phyloP scores from a whole-genome alignment of 192 early-diverging fungal genomes.

The Backusella parvicylindrica region DNA sequence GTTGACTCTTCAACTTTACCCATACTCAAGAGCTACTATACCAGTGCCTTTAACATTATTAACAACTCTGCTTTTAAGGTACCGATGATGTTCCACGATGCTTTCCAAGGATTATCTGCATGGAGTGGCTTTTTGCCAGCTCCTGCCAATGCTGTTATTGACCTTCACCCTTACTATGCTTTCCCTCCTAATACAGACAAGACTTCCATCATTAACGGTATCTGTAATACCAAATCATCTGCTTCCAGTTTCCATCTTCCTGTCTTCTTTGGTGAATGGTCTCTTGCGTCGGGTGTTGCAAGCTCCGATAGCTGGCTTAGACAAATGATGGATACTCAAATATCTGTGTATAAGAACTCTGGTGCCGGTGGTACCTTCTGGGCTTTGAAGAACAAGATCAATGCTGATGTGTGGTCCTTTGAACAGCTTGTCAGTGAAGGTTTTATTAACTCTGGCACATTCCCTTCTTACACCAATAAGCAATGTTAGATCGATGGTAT shows the following conservation, averaged over 20 bases:
- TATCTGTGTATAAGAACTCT: conserved; percentile 14
- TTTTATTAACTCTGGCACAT: conserved; percentile 25
- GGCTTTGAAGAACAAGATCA: conserved; percentile 30
- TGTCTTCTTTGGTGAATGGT: conserved; percentile 29
- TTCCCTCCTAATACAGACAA: conserved; percentile 4
- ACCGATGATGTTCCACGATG: conserved; percentile 45
- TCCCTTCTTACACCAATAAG: conserved; percentile 11
- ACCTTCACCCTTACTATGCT: conserved; percentile 31
- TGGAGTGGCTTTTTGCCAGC: conserved; percentile 36
- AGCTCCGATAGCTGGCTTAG: conserved; percentile 4
- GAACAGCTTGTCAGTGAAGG: conserved; percentile 21
- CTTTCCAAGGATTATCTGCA: conserved; percentile 29
- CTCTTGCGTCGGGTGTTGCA: conserved; percentile 17
- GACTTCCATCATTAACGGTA: conserved; percentile 9
- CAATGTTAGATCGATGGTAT: conserved; percentile 12
- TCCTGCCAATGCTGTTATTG: conserved; percentile 32
- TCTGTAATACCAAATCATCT: conserved; percentile 4
- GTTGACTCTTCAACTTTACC: conserved; percentile 13
- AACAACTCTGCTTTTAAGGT: conserved; percentile 25
- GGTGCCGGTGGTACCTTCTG: conserved; percentile 23
- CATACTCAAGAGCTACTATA: conserved; percentile 38
- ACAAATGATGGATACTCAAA: conserved; percentile 29
- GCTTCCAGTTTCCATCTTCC: conserved; percentile 20
- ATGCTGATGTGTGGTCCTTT: conserved; percentile 26
- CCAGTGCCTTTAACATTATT: conserved; percentile 35